Base-by-base conservation (phyloP, 2,329 filamentous ascomycete species). In the Taxawa tesnikishii region DNA sequence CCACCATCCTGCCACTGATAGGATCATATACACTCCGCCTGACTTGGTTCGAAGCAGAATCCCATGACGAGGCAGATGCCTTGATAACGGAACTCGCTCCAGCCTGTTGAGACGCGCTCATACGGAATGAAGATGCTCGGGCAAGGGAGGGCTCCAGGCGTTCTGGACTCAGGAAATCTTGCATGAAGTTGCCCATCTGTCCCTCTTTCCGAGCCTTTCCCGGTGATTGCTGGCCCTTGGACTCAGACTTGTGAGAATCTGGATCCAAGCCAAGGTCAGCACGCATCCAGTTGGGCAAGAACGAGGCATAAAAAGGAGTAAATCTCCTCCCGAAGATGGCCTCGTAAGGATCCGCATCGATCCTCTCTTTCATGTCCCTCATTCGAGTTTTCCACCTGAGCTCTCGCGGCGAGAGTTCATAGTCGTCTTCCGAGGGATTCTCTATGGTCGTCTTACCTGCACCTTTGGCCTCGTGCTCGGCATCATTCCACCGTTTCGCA, bases 311-410 rank as follows among this genome's bases (percentile, higher is more conserved):
- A 41, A 53, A 54, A 3, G 46, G 48, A 36, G 50, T 47, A 35
- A 51, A 49, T 4, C 49, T 15, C 50, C 54, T 55, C 2, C 60
- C 61, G 33, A 63, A 63, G 18, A 63, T 42, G 6, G 55, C 51
- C 32, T 53, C 48, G 32, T 64, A 63, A 8, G 61, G 60, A 33
- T 63, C 55, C 12, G 53, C 44, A 24, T 56, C 48, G 19, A 63
- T 39, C 12, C 45, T 44, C 29, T 51, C 50, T 32, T 48, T 43
- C 41, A 53, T 45, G 6, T 38, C 37, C 29, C 51, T 48, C 47
- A 53, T 51, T 33, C 46, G 41, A 24, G 50, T 43, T 33, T 49
- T 49, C 51, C 51, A 54, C 26, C 43, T 38, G 38, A 48, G 49
- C 43, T 41, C 37, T 12, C 33, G 49, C 43, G 12, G 38, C 30